phyloP scores from a whole-genome alignment of 148 eudicot species.

The Rhododendron griersonianum region DNA sequence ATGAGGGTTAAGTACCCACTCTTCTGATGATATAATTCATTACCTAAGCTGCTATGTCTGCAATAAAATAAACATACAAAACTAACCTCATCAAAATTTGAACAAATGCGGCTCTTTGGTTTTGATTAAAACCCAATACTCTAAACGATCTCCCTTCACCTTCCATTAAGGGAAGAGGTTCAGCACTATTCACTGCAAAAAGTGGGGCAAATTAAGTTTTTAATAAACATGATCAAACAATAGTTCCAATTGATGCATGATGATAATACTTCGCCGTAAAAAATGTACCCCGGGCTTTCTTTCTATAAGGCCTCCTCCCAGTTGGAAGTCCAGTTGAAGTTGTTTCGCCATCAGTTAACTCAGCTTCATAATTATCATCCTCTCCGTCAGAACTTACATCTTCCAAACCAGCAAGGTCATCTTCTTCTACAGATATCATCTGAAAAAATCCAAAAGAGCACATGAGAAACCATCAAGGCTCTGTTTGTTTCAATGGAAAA shows the following conservation, averaged over 20 bases:
- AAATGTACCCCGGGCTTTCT: conserved; percentile 68
- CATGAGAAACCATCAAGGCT: background rate
- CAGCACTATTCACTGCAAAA: conserved; percentile 58
- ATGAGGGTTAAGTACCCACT: background rate
- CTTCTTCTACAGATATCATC: conserved; percentile 96
- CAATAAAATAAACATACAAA: background rate
- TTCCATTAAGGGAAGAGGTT: conserved; percentile 82
- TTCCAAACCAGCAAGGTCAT: conserved; percentile 94
- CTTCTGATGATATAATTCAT: background rate
- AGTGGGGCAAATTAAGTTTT: conserved; percentile 1
- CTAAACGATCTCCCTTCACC: conserved; percentile 93
- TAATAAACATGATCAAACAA: conserved; percentile 10
- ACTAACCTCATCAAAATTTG: conserved; percentile 90
- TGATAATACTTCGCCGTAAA: background rate
- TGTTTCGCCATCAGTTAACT: conserved; percentile 68
- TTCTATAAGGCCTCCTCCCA: conserved; percentile 60
- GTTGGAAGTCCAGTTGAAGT: conserved; percentile 47
- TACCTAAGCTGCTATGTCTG: background rate
- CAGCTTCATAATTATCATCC: conserved; percentile 96
- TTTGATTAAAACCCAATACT: conserved; percentile 88
- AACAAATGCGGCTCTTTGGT: conserved; percentile 86
- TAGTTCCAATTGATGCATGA: background rate
- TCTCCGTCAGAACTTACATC: conserved; percentile 94
- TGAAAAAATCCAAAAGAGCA: conserved; percentile 14
- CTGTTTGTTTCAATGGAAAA: background rate